Evolutionary conservation across 1,284 basidiomycete species (phyloP).

Genomic region (Schizophyllum amplum): DNA sequence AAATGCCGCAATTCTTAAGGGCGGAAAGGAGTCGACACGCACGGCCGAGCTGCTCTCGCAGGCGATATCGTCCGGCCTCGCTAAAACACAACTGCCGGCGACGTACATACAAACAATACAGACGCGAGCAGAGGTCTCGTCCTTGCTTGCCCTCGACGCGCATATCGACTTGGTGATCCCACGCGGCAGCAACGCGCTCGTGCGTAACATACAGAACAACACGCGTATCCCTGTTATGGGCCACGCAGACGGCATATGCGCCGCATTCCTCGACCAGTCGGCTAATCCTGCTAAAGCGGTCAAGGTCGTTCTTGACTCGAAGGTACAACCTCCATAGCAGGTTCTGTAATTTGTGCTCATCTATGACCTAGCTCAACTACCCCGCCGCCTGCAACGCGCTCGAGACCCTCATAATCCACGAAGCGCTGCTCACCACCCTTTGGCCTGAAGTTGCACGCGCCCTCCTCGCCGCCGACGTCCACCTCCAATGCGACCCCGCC

Average conservation of each 20-base stretch:
- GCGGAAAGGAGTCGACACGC: conserved; percentile 87
- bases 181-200: conserved; percentile 88
- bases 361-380: conserved; percentile 73
- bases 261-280: conserved; percentile 81
- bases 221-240: conserved; percentile 98
- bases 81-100: conserved; percentile 62
- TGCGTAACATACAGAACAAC: conserved; percentile 80
- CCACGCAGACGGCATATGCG: conserved; percentile 94
- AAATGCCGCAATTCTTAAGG: conserved; percentile 93
- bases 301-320: conserved; percentile 83
- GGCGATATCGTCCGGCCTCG: conserved; percentile 76
- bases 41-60: conserved; percentile 71
- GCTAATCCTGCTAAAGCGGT: conserved; percentile 76
- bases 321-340: conserved; percentile 46
- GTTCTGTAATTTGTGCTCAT: too few species aligned
- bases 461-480: conserved; percentile 64
- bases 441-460: conserved; percentile 79
- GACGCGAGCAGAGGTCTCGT: conserved; percentile 87
- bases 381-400: conserved; percentile 94
- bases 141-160: conserved; percentile 77
- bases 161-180: conserved; percentile 98
- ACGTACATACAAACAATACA: conserved; percentile 91
- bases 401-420: conserved; percentile 87
- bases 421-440: conserved; percentile 55
- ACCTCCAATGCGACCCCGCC: conserved; percentile 70